phyloP scores from a whole-genome alignment of 139 green algal genomes.

The Haematococcus lacustris region DNA sequence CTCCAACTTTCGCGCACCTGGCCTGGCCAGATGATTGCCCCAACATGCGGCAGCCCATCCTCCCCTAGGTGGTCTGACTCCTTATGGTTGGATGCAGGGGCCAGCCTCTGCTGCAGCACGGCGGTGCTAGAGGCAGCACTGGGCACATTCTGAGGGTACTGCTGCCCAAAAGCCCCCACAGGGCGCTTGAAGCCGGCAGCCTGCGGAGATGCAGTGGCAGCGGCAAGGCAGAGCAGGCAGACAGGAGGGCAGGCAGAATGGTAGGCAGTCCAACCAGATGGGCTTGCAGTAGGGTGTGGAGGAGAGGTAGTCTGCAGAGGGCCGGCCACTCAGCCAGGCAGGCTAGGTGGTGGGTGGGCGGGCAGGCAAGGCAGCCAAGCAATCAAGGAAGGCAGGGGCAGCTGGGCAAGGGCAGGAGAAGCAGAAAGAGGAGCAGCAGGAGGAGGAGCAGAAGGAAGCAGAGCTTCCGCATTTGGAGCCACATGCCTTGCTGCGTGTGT shows the following conservation, averaged over 20 bases:
- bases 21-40: conserved; percentile 66
- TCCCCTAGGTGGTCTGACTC: conserved; percentile 54
- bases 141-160: conserved; percentile 58
- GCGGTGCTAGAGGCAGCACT: conserved; percentile 3
- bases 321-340: not conserved
- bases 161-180: conserved; percentile 63
- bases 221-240: too few relatives aligned
- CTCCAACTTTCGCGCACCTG: too few relatives aligned
- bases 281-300: too few relatives aligned
- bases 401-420: too few relatives aligned
- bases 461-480: too few relatives aligned
- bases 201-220: too few relatives aligned
- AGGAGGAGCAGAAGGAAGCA: too few relatives aligned
- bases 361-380: not conserved
- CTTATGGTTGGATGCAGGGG: conserved; percentile 29
- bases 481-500: conserved; percentile 2
- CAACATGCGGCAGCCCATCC: conserved; percentile 73
- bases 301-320: not conserved
- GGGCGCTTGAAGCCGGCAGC: conserved; percentile 10
- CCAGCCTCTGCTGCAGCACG: conserved; percentile 12
- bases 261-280: too few relatives aligned
- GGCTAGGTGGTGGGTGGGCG: not conserved
- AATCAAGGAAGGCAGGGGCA: too few relatives aligned
- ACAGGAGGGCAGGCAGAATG: too few relatives aligned
- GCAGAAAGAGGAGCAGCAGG: too few relatives aligned